These are phyloP conservation scores for Alternaria consortialis DNA, from an alignment of 2,329 filamentous ascomycete genomes.

Conservation along the genomic window DNA sequence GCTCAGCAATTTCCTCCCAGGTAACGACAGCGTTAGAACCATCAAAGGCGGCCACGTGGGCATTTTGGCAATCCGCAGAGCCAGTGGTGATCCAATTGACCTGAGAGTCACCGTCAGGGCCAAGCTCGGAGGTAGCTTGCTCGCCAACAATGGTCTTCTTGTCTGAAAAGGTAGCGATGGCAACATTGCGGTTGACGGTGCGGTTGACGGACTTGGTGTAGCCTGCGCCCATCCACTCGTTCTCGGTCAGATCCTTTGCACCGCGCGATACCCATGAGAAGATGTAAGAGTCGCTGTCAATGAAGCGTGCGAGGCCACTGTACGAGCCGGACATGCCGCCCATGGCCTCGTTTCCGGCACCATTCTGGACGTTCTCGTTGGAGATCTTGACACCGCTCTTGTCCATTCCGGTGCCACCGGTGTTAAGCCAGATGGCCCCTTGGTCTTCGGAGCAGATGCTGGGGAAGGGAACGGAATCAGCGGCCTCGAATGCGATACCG, in stretches of 20 bases:
- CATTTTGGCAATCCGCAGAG: conserved; percentile 65
- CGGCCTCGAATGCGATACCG: conserved; percentile 69
- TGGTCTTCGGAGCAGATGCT: conserved; percentile 70
- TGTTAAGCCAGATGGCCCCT: conserved; percentile 71
- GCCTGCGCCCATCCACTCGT: conserved; percentile 66
- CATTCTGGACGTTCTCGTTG: conserved; percentile 70
- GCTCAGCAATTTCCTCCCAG: conserved; percentile 68
- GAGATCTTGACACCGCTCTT: conserved; percentile 69
- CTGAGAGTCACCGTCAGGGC: conserved; percentile 65
- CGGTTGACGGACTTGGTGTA: conserved; percentile 64
- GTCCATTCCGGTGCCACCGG: conserved; percentile 66
- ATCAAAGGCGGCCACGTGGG: conserved; percentile 66
- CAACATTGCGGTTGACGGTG: conserved; percentile 67
- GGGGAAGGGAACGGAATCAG: conserved; percentile 66
- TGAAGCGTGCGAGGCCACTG: conserved; percentile 65
- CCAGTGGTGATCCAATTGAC: conserved; percentile 67
- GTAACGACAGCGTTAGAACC: conserved; percentile 63
- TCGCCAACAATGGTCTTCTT: conserved; percentile 65
- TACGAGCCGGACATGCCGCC: conserved; percentile 72
- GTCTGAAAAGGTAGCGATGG: conserved; percentile 65
- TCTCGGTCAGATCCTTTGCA: conserved; percentile 62
- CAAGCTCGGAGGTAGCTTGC: conserved; percentile 64
- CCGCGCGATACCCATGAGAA: conserved; percentile 71
- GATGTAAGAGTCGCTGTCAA: conserved; percentile 63
- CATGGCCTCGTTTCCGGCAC: conserved; percentile 66